Evolutionary conservation across 345 rosid genomes (phyloP), one percentile per base, ranked within the genome.

Genomic region (Dimocarpus longan): DNA sequence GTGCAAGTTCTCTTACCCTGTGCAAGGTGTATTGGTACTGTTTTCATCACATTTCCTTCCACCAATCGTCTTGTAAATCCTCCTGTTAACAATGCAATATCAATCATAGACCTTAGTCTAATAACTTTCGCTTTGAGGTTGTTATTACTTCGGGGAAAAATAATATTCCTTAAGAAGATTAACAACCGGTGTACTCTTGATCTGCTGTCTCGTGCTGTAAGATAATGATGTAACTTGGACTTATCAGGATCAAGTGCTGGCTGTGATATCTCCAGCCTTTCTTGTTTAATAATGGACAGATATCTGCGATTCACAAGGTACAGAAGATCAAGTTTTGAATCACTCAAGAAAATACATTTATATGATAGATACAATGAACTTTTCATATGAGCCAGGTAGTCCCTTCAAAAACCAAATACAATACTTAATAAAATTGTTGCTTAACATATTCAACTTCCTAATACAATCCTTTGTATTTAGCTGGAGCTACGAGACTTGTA

Each of bases 201-300:
- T 66, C 80, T 82, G 9, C 10, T 84, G 79, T 86, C 84, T 15
- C 92, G 78, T 13, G 71, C 76, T 16, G 98, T 93, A 69, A 95
- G 85, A 16, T 79, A 86, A 84, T 91, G 93, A 80, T 91, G 93
- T 74, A 91, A 76, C 71, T 88, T 86, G 42, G 93, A 90, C 54
- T 80, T 77, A 4, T 71, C 56, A 15, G 89, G 88, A 86, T 89
- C 97, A 65, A 95, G 90, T 10, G 92, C 97, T 19, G 97, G 98
- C 80, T 95, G 97, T 3, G 97, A 95, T 87, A 95, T 91, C 82
- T 93, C 91, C 39, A 95, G 93, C 40, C 91, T 91, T 87, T 91
- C 97, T 67, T 89, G 87, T 85, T 81, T 87, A 71, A 90, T 70
- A 15, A 90, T 89, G 54, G 93, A 87, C 79, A 89, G 83, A 80